Evolutionary conservation across 768 basidiomycete genomes (phyloP).

Genomic region (Suillus luteus): DNA sequence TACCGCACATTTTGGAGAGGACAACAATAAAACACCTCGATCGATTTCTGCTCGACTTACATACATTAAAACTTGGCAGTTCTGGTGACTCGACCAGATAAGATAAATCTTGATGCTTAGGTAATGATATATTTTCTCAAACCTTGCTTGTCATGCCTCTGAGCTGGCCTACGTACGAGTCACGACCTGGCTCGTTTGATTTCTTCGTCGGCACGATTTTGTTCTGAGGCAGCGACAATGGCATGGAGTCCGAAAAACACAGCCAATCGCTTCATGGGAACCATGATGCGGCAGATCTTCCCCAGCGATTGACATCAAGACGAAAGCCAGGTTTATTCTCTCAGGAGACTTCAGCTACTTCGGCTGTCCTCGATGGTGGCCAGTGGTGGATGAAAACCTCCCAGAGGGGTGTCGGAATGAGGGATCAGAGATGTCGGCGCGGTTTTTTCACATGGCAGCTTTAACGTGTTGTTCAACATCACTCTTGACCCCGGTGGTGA

Average conservation of each 20-base stretch:
- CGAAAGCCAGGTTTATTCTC: slow-evolving; percentile 23
- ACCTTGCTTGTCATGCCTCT: background rate
- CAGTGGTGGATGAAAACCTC: slow-evolving; percentile 30
- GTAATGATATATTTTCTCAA: background rate
- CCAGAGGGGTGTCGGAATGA: slow-evolving; percentile 26
- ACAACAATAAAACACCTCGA: slow-evolving; percentile 6
- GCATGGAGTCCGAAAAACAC: background rate
- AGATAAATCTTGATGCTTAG: slow-evolving; percentile 9
- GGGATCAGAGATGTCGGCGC: slow-evolving; percentile 42
- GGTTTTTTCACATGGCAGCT: slow-evolving; percentile 33
- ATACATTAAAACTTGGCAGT: slow-evolving; percentile 5
- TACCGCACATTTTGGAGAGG: slow-evolving; percentile 77
- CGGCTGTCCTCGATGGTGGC: slow-evolving; percentile 41
- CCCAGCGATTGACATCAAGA: background rate
- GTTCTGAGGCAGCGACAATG: background rate
- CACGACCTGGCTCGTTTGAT: background rate
- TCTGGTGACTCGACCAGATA: slow-evolving; percentile 17
- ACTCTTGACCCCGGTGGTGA: slow-evolving; percentile 33
- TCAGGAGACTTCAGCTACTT: slow-evolving; percentile 22
- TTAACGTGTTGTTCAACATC: slow-evolving; percentile 43
- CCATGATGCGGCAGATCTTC: background rate
- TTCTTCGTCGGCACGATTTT: background rate
- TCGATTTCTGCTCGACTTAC: slow-evolving; percentile 6
- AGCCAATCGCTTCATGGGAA: background rate
- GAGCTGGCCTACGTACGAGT: too few relatives aligned